Evolutionary conservation across 2,329 filamentous ascomycete species (phyloP).

Genomic region (Didymella pinodella): DNA sequence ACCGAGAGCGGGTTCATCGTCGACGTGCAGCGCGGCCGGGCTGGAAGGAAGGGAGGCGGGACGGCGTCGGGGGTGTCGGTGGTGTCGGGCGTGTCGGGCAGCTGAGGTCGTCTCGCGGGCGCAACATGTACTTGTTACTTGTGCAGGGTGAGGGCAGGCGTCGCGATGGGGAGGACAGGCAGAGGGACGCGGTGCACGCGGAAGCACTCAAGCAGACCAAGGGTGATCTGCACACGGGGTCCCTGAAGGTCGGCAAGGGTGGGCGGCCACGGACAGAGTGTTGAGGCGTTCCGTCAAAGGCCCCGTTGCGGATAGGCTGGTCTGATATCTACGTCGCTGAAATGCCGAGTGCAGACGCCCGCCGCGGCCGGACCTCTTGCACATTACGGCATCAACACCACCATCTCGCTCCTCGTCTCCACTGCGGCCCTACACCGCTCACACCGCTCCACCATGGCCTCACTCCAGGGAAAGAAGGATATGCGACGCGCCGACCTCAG

Average conservation of each 20-base stretch:
- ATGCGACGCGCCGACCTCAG: conserved; percentile 78
- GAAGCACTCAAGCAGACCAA: neutral
- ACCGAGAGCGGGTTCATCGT: conserved; percentile 52
- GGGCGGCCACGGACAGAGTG: conserved; percentile 19
- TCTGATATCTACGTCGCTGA: conserved; percentile 7
- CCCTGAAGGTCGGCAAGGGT: conserved; percentile 4
- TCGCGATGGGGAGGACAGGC: neutral
- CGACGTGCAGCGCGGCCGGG: conserved; percentile 40
- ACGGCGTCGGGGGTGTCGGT: conserved; percentile 15
- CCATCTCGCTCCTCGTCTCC: conserved; percentile 27
- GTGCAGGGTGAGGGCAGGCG: neutral
- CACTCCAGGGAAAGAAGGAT: conserved; percentile 67
- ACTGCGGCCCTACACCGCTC: conserved; percentile 27
- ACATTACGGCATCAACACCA: conserved; percentile 20
- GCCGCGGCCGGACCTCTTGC: conserved; percentile 13
- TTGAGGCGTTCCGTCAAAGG: conserved; percentile 13
- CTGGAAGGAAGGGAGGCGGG: conserved; percentile 28
- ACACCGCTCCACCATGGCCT: conserved; percentile 61
- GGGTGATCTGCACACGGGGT: conserved; percentile 20
- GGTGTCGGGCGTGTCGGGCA: conserved; percentile 16
- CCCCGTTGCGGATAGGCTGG: conserved; percentile 6
- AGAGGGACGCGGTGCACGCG: conserved; percentile 1
- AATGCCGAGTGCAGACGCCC: conserved; percentile 10
- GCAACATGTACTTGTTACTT: conserved; percentile 4
- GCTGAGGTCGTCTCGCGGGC: conserved; percentile 15